A percentile compares a stretch with the other conserved stretches of the same genome.
phyloP scores from a whole-genome alignment of 768 basidiomycete genomes.

The Russula compacta region DNA sequence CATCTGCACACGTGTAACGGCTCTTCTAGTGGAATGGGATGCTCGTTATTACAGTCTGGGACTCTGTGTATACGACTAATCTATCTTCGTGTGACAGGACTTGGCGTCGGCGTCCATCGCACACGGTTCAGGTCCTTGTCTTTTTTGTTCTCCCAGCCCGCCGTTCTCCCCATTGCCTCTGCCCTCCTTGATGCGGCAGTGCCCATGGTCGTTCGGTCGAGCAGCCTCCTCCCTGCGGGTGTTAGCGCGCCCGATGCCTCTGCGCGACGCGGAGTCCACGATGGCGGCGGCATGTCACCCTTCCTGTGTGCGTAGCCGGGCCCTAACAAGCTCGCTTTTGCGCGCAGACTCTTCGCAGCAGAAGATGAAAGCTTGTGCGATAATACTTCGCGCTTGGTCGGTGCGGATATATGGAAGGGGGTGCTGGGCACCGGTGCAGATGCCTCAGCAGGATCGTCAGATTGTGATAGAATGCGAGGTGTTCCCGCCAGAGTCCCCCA shows the following conservation, averaged over 20 bases:
- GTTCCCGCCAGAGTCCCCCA: constrained; percentile 93
- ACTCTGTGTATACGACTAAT: not conserved
- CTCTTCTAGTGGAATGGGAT: not conserved
- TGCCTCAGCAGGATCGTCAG: constrained; percentile 42
- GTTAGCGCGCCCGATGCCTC: constrained; percentile 70
- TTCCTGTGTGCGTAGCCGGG: constrained; percentile 32
- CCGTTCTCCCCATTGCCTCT: constrained; percentile 53
- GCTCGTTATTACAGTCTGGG: not conserved
- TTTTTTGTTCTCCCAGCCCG: constrained; percentile 49
- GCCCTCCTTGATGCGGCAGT: constrained; percentile 53
- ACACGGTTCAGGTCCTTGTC: constrained; percentile 57
- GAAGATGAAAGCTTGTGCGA: constrained; percentile 74
- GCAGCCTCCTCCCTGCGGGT: constrained; percentile 71
- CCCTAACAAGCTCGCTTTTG: constrained; percentile 59
- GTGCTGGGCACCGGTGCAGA: constrained; percentile 38
- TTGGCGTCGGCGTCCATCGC: constrained; percentile 75
- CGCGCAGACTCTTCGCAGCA: constrained; percentile 73
- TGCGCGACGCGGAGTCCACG: constrained; percentile 67
- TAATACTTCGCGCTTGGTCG: constrained; percentile 70
- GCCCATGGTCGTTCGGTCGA: constrained; percentile 64
- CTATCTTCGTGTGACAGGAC: constrained; percentile 27
- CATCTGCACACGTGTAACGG: constrained; percentile 7
- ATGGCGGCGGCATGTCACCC: constrained; percentile 70
- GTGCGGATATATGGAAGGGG: constrained; percentile 72
- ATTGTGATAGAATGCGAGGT: constrained; percentile 71